phyloP scores from a whole-genome alignment of 179 eudicot species.

The Actinidia polygama region DNA sequence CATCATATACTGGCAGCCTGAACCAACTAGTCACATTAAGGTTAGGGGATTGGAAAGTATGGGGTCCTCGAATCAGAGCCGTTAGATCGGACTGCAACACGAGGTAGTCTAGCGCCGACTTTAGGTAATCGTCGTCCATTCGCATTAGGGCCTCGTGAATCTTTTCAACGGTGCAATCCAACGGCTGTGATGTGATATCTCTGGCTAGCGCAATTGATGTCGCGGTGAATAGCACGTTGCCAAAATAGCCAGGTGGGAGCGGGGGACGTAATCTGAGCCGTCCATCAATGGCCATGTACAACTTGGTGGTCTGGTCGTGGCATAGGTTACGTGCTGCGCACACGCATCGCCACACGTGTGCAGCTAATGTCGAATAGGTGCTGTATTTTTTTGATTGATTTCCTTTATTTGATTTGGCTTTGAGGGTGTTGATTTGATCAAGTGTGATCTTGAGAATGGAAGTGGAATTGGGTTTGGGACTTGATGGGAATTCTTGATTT shows the following conservation, averaged over 20 bases:
- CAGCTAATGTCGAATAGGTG: slow-evolving; percentile 45
- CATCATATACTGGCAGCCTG: slow-evolving; percentile 57
- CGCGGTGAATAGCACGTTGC: slow-evolving; percentile 43
- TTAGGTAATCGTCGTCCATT: slow-evolving; percentile 54
- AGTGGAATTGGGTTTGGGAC: slow-evolving; percentile 24
- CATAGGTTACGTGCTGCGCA: slow-evolving; percentile 48
- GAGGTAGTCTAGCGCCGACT: slow-evolving; percentile 58
- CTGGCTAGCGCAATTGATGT: slow-evolving; percentile 35
- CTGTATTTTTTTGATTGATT: slow-evolving; percentile 30
- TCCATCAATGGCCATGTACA: slow-evolving; percentile 50
- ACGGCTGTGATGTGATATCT: slow-evolving; percentile 23
- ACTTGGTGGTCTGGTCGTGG: slow-evolving; percentile 43
- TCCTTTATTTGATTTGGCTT: slow-evolving; percentile 35
- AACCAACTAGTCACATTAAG: slow-evolving; percentile 59
- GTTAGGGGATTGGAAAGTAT: slow-evolving; percentile 53
- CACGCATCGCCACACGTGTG: slow-evolving; percentile 44
- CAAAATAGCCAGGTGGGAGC: slow-evolving; percentile 30
- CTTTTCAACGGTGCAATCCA: background rate
- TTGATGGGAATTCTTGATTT: slow-evolving; percentile 6
- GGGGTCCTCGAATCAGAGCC: slow-evolving; percentile 58
- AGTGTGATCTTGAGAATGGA: slow-evolving; percentile 41
- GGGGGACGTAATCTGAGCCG: slow-evolving; percentile 36
- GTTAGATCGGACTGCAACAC: slow-evolving; percentile 60
- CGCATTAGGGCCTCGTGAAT: slow-evolving; percentile 50
- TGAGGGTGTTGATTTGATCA: slow-evolving; percentile 38